These are phyloP conservation scores for Candida ponderosae DNA, from an alignment of 805 yeast genomes.

Conservation along the genomic window DNA sequence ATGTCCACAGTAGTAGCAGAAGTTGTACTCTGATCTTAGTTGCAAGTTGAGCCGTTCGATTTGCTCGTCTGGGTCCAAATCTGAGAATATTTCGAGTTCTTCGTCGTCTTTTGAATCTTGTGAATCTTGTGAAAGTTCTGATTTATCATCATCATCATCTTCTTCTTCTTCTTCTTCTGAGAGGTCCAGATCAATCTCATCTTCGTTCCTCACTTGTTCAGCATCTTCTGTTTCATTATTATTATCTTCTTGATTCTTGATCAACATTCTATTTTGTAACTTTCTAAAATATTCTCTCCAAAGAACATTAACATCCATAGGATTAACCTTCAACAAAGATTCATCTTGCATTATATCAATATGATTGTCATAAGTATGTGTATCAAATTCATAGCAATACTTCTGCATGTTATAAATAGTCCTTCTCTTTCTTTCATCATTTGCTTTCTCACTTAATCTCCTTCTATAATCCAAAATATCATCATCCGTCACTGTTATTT, in stretches of 20 bases:
- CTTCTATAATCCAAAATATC: constrained; percentile 10
- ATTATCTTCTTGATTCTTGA: background rate
- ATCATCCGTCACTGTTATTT: constrained; percentile 5
- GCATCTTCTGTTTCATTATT: background rate
- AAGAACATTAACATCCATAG: constrained; percentile 27
- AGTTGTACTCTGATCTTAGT: constrained; percentile 30
- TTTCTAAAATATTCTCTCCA: constrained; percentile 31
- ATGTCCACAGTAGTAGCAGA: constrained; percentile 46
- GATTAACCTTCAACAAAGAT: constrained; percentile 14
- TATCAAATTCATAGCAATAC: constrained; percentile 33
- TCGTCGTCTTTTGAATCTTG: constrained; percentile 11
- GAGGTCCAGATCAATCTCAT: background rate
- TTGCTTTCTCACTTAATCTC: constrained; percentile 11
- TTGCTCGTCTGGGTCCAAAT: constrained; percentile 19
- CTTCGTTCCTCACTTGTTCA: background rate
- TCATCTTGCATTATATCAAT: constrained; percentile 7
- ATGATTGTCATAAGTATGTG: constrained; percentile 24
- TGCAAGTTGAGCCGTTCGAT: constrained; percentile 27
- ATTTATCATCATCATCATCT: background rate
- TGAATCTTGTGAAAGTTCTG: too few species aligned
- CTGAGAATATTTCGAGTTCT: constrained; percentile 24
- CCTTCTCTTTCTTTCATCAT: constrained; percentile 6
- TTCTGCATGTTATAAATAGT: constrained; percentile 27
- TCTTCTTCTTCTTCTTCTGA: constrained; percentile 1
- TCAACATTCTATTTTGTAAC: constrained; percentile 3